Evolutionary conservation across 139 green algal species (phyloP).

Genomic region (Closterium sp.): DNA sequence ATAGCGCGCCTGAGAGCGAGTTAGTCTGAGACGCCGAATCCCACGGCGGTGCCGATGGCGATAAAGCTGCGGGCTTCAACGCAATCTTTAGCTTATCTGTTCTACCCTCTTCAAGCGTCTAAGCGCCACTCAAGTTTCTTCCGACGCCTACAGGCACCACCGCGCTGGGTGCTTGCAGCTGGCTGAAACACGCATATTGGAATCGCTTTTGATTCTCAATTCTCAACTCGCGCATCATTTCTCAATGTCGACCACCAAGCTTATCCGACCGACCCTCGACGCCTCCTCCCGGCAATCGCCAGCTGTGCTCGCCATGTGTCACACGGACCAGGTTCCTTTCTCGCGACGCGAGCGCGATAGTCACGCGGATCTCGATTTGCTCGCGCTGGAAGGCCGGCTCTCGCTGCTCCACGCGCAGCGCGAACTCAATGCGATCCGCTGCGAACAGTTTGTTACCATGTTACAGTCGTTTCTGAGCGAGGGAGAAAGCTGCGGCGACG

Average conservation of each 20-base stretch:
- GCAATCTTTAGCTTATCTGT: neutral
- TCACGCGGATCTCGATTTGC: neutral
- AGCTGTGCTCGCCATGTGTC: neutral
- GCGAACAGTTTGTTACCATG: neutral
- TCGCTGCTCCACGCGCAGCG: neutral
- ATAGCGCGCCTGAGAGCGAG: neutral
- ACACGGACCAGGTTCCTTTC: neutral
- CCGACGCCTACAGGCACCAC: neutral
- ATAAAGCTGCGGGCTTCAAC: neutral
- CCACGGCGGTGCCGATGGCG: neutral
- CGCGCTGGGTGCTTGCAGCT: neutral
- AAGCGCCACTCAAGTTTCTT: neutral
- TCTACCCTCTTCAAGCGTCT: neutral
- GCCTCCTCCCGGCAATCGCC: neutral
- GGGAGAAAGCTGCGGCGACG: neutral
- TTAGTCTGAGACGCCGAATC: neutral
- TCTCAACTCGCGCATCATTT: no score
- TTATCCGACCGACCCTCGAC: neutral
- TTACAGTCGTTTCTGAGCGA: neutral
- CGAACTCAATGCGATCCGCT: neutral
- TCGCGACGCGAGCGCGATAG: neutral
- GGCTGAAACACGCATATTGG: neutral
- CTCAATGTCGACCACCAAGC: neutral
- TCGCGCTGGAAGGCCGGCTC: neutral
- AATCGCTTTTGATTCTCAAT: no score